phyloP scores from a whole-genome alignment of 2,329 filamentous ascomycete genomes.

The Penicillium corylophilum region DNA sequence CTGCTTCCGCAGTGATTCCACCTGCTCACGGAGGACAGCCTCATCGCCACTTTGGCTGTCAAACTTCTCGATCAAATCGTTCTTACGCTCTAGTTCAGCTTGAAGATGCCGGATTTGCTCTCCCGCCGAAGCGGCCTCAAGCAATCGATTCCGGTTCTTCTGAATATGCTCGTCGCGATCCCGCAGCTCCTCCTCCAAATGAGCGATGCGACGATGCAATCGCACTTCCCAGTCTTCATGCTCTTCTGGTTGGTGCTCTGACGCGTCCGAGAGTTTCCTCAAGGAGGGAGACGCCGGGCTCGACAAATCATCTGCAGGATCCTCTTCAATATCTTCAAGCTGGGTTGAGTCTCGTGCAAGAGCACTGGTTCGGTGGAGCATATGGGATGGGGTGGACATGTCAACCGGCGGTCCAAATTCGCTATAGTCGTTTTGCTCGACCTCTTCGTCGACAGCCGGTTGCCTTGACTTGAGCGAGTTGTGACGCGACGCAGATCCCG shows the following conservation, averaged over 20 bases:
- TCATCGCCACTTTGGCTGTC: constrained; percentile 25
- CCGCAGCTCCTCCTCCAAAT: constrained; percentile 31
- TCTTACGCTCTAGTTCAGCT: constrained; percentile 36
- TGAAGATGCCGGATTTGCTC: constrained; percentile 43
- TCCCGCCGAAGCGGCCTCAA: constrained; percentile 37
- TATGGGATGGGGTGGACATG: constrained; percentile 45
- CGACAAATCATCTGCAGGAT: constrained; percentile 25
- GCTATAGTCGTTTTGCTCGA: constrained; percentile 38
- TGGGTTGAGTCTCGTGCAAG: constrained; percentile 33
- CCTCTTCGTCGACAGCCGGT: constrained; percentile 30
- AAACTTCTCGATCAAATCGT: constrained; percentile 28
- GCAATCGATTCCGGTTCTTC: constrained; percentile 30
- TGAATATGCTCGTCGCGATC: constrained; percentile 38
- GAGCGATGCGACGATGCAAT: constrained; percentile 32
- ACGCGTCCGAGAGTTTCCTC: constrained; percentile 21
- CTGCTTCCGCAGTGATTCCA: constrained; percentile 30
- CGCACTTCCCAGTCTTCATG: constrained; percentile 21
- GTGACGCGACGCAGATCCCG: constrained; percentile 14
- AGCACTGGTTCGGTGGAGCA: constrained; percentile 32
- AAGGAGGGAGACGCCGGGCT: constrained; percentile 28
- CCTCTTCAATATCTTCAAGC: constrained; percentile 40
- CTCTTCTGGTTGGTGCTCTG: constrained; percentile 7
- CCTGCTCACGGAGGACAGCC: constrained; percentile 28
- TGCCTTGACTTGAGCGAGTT: constrained; percentile 24
- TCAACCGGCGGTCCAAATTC: constrained; percentile 45